Percentiles rank a stretch among this genome's conserved stretches.
Conservation (phyloP, 495 filamentous ascomycete species). For the Terfezia claveryi region DNA sequence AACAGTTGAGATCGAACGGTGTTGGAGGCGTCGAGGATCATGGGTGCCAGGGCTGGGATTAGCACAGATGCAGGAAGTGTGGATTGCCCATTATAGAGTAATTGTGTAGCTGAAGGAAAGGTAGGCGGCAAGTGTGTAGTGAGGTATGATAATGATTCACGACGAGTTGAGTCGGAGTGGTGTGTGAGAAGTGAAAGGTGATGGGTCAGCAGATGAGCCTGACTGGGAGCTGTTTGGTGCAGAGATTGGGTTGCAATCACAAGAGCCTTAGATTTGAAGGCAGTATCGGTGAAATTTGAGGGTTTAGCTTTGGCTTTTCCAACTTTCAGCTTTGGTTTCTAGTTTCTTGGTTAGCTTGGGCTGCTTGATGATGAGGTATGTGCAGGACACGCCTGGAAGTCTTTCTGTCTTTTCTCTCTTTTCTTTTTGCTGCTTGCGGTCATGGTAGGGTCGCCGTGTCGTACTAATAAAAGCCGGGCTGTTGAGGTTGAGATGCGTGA, state of each 20-base stretch:
- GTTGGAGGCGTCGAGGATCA: constrained; percentile 53
- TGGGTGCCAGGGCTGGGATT: constrained; percentile 50
- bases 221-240: constrained; percentile 36
- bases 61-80: constrained; percentile 36
- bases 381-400: constrained; percentile 43
- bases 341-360: constrained; percentile 1
- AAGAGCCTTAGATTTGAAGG: constrained; percentile 81
- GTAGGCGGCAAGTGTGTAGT: constrained; percentile 37
- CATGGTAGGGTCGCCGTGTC: constrained; percentile 20
- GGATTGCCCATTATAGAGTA: constrained; percentile 20
- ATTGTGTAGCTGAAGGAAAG: constrained; percentile 26
- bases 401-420: constrained; percentile 88
- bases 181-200: constrained; percentile 62
- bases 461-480: too few relatives aligned
- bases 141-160: constrained; percentile 64
- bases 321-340: constrained; percentile 88
- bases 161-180: constrained; percentile 48
- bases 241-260: constrained; percentile 65
- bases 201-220: constrained; percentile 49
- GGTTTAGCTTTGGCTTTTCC: constrained; percentile 76
- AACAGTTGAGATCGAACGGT: constrained; percentile 54
- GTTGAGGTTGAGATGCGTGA: too few relatives aligned
- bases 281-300: constrained; percentile 75
- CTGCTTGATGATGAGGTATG: neutral
- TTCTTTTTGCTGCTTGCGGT: constrained; percentile 79